phyloP scores from a whole-genome alignment of 371 early-diverging fungal species.

The Smittium mucronatum region DNA sequence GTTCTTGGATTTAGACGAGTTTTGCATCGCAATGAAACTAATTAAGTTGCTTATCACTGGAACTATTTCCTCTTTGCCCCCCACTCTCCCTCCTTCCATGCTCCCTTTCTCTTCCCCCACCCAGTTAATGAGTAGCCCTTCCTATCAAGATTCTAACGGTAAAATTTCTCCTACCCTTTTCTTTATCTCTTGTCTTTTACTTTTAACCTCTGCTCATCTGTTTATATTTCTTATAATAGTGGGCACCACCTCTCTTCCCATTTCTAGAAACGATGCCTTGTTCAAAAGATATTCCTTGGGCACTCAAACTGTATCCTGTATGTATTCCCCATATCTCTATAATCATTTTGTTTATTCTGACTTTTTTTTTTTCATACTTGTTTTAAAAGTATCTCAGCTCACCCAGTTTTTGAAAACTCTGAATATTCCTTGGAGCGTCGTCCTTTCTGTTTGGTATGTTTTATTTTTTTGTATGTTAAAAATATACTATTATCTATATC shows the following conservation, averaged over 20 bases:
- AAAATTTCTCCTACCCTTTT: neutral
- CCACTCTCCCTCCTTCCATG: slow-evolving; percentile 40
- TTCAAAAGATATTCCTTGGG: neutral
- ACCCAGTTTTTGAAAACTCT: neutral
- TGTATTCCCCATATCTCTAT: neutral
- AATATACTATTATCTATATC: no score
- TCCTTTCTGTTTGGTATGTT: neutral
- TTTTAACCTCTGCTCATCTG: neutral
- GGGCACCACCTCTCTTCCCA: neutral
- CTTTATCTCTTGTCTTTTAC: neutral
- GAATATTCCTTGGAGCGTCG: neutral
- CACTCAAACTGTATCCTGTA: neutral
- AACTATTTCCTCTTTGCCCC: slow-evolving; percentile 28
- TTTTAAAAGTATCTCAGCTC: neutral
- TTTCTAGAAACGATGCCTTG: neutral
- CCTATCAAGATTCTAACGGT: neutral
- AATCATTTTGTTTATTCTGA: neutral
- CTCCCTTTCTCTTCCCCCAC: slow-evolving; percentile 19
- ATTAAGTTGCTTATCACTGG: slow-evolving; percentile 52
- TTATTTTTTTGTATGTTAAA: no score
- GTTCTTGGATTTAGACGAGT: slow-evolving; percentile 75
- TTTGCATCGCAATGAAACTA: slow-evolving; percentile 69
- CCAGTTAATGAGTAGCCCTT: neutral
- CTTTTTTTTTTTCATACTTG: neutral
- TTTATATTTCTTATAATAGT: no score